phyloP scores from a whole-genome alignment of 176 grass and related monocot species.

The Avena sativa region DNA sequence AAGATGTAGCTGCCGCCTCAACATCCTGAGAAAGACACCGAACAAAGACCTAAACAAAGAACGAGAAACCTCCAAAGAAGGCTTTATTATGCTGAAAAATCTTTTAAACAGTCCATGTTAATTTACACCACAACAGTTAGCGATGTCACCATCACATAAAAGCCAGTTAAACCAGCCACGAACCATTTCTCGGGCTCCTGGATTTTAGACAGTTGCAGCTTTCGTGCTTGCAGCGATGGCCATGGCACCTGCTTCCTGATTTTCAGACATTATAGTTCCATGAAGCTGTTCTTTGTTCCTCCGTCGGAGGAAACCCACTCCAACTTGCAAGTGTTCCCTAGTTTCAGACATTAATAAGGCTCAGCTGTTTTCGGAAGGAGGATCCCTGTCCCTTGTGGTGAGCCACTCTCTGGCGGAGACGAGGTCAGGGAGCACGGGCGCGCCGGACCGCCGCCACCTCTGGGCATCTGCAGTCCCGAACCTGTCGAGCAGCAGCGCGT shows the following conservation, averaged over 20 bases:
- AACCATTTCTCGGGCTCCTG: neutral
- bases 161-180: neutral
- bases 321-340: neutral
- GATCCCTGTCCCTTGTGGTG: constrained; percentile 1
- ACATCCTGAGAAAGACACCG: too few species aligned
- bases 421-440: constrained; percentile 74
- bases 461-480: constrained; percentile 72
- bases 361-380: neutral
- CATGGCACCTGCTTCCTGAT: neutral
- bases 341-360: neutral
- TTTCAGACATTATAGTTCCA: neutral
- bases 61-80: neutral
- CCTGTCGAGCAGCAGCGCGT: constrained; percentile 74
- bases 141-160: neutral
- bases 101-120: neutral
- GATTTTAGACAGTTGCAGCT: neutral
- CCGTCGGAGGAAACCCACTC: neutral
- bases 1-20: too few species aligned
- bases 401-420: constrained; percentile 69
- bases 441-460: constrained; percentile 63
- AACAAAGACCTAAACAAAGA: too few species aligned
- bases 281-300: neutral
- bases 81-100: neutral
- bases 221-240: neutral
- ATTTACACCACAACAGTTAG: neutral